Base-by-base conservation (phyloP, 768 basidiomycete genomes). In the Lentinula raphanica region DNA sequence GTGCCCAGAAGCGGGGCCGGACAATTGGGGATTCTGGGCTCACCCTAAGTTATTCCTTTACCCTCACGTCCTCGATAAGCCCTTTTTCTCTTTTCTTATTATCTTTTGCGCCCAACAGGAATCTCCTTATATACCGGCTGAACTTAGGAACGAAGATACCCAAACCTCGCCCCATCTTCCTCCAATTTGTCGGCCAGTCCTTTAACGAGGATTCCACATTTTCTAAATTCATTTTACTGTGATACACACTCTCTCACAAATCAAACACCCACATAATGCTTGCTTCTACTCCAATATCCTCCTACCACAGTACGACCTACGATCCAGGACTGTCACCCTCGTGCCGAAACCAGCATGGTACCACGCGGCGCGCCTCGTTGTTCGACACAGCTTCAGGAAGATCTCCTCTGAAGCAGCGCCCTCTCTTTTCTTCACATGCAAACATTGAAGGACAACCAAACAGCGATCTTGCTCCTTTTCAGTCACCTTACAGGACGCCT, bases 371-470 rank as follows among this genome's bases (percentile, higher is more conserved):
- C 36, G 42, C 63, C 31, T 57, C 71, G 32, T 71, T 76, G 40
- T 80, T 75, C 63, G 80, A 81, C 64, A 79, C 82, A 31, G 80
- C 84, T 45, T 81, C 86, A 80, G 76, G 83, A 49, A 82, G 85
- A 1, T 84, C 87, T 5, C 85, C 85, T 11, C 76, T 84, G 59
- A 75, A 80, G 54, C 76, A 76, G 61, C 72, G 72, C 11, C 70
- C 72, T 15, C 71, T 76, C 54, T 79, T 77, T 63, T 68, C 74
- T 5, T 66, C 64, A 59, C 56, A 59, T 60, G 62, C 58, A 38
- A 62, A 69, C 53, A 64, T 32, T n/a, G 60, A 27, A n/a, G 65
- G 51, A 69, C 39, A 77, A 80, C 63, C 62, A 69, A 54, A 80
- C 35, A 3, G 25, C 29, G 25, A 84, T 62, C 80, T 84, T 64